Evolutionary conservation across 2,329 filamentous ascomycete genomes (phyloP).

Genomic region (Aspergillus versicolor): DNA sequence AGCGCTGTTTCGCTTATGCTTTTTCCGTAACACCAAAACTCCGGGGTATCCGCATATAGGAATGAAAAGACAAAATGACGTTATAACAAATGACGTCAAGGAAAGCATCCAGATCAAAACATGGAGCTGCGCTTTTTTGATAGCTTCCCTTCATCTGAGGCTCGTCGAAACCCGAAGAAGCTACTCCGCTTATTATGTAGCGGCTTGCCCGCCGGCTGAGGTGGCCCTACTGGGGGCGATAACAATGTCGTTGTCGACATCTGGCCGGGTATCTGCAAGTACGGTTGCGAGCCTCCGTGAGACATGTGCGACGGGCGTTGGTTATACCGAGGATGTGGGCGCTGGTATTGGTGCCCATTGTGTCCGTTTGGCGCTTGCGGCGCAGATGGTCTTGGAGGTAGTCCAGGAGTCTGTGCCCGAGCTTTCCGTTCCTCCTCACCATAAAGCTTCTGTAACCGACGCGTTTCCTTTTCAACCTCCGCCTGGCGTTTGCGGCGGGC

Average conservation of each 20-base stretch:
- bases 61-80: neutral
- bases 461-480: constrained; percentile 73
- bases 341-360: constrained; percentile 1
- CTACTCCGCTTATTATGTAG: constrained; percentile 44
- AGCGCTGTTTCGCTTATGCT: constrained; percentile 6
- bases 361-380: constrained; percentile 13
- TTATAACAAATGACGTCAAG: neutral
- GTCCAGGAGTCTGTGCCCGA: constrained; percentile 24
- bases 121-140: constrained; percentile 49
- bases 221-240: constrained; percentile 7
- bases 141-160: constrained; percentile 37
- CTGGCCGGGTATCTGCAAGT: constrained; percentile 17
- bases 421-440: constrained; percentile 45
- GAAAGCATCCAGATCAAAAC: constrained; percentile 32
- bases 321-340: constrained; percentile 18
- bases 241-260: constrained; percentile 11
- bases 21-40: constrained; percentile 7
- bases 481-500: constrained; percentile 48
- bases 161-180: constrained; percentile 45
- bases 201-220: constrained; percentile 3
- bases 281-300: constrained; percentile 8
- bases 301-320: constrained; percentile 14
- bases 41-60: constrained; percentile 4
- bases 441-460: constrained; percentile 63
- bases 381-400: constrained; percentile 22